These are phyloP conservation scores for Tilletiopsis washingtonensis DNA, from an alignment of 1,284 basidiomycete genomes.

Conservation along the genomic window DNA sequence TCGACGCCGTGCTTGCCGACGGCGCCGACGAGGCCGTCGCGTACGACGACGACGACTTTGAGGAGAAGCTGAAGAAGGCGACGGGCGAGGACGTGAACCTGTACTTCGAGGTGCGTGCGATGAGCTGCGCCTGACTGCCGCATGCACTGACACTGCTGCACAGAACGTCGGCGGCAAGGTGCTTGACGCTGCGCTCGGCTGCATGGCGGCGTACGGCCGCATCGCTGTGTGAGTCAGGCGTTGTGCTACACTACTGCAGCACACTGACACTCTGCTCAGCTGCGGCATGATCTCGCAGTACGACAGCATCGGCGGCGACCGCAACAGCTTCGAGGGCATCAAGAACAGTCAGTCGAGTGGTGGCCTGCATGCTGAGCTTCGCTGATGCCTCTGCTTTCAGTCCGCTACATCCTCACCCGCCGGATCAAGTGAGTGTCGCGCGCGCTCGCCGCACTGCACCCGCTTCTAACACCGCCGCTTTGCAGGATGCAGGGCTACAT, in stretches of 20 bases:
- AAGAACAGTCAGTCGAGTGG: neutral
- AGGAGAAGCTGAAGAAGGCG: slow-evolving; percentile 1
- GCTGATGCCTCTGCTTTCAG: neutral
- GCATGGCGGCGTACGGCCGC: slow-evolving; percentile 7
- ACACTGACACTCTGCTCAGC: too few relatives aligned
- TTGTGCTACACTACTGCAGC: too few relatives aligned
- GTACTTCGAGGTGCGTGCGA: too few relatives aligned
- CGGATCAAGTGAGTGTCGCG: too few relatives aligned
- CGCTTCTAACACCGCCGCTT: neutral
- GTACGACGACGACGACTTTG: slow-evolving; percentile 1
- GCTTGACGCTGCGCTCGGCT: slow-evolving; percentile 7
- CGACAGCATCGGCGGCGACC: neutral
- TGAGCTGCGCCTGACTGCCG: too few relatives aligned
- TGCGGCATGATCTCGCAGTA: slow-evolving; percentile 9
- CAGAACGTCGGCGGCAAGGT: slow-evolving; percentile 9
- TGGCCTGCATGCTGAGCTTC: neutral
- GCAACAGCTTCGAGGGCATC: neutral
- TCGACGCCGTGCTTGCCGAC: slow-evolving; percentile 1
- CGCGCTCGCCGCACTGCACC: too few relatives aligned
- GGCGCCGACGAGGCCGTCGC: slow-evolving; percentile 9
- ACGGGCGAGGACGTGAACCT: slow-evolving; percentile 6
- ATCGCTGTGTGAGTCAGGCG: too few relatives aligned
- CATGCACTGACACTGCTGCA: too few relatives aligned
- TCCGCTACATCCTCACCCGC: too few relatives aligned
- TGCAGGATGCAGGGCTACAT: slow-evolving; percentile 2